A percentile compares a stretch with the other conserved stretches of the same genome.
phyloP scores from a whole-genome alignment of 148 eudicot species.

The Cornus controversa region DNA sequence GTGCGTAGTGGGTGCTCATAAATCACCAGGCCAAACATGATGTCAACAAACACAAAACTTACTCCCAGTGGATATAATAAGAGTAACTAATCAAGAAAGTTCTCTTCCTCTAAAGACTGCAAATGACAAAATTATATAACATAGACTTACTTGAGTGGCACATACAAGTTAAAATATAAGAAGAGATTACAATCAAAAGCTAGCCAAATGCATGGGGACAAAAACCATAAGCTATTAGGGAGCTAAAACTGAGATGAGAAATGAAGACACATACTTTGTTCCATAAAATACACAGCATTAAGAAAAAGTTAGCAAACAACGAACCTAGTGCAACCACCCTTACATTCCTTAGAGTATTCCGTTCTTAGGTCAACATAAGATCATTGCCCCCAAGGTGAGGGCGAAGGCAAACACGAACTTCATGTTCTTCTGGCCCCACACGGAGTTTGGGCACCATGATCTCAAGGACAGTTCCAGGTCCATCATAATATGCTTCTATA shows the following conservation, averaged over 20 bases:
- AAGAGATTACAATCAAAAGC: slow-evolving; percentile 13
- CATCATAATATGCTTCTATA: slow-evolving; percentile 38
- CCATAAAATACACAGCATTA: slow-evolving; percentile 5
- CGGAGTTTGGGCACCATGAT: slow-evolving; percentile 39
- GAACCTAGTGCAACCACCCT: slow-evolving; percentile 9
- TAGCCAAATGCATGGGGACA: slow-evolving; percentile 17
- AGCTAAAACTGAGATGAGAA: neutral
- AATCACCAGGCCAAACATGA: too few species aligned
- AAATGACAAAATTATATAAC: too few species aligned
- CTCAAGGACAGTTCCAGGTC: slow-evolving; percentile 31
- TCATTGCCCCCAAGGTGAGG: slow-evolving; percentile 23
- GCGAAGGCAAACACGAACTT: slow-evolving; percentile 40
- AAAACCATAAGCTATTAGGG: slow-evolving; percentile 15
- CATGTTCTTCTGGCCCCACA: slow-evolving; percentile 42
- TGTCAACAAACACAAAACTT: too few species aligned
- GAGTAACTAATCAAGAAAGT: too few species aligned
- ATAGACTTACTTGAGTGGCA: neutral
- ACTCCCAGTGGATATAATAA: too few species aligned
- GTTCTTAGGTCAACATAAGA: slow-evolving; percentile 17
- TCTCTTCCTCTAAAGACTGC: neutral
- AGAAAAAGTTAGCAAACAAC: slow-evolving; percentile 14
- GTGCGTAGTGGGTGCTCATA: too few species aligned
- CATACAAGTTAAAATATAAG: neutral
- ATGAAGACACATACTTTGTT: slow-evolving; percentile 9
- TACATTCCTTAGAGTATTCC: neutral